A percentile compares a stretch with the other conserved stretches of the same genome.
Evolutionary conservation across 371 early-diverging fungal genomes (phyloP).

Genomic region (Mucor irregularis): DNA sequence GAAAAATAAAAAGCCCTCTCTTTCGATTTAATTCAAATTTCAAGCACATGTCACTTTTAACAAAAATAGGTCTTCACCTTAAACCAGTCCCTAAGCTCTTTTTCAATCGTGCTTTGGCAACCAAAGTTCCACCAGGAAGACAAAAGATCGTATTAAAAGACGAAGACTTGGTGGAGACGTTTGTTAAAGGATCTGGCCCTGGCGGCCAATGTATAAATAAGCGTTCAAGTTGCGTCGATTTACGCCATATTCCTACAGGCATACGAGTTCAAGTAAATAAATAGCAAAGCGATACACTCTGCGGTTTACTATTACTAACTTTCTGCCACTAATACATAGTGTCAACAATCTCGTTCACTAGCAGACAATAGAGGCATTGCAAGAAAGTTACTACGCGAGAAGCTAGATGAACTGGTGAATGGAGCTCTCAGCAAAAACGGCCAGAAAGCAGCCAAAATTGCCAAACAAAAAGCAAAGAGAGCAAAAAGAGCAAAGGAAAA

Average conservation of each 20-base stretch:
- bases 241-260: slow-evolving; percentile 85
- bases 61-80: no score
- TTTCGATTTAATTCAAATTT: neutral
- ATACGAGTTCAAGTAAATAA: slow-evolving; percentile 63
- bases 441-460: slow-evolving; percentile 63
- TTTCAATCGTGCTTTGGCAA: neutral
- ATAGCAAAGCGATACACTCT: neutral
- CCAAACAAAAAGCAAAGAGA: slow-evolving; percentile 61
- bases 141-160: slow-evolving; percentile 68
- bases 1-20: neutral
- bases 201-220: slow-evolving; percentile 96
- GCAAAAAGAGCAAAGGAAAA: slow-evolving; percentile 51
- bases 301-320: no score
- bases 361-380: slow-evolving; percentile 79
- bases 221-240: slow-evolving; percentile 79
- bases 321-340: slow-evolving; percentile 35
- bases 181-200: slow-evolving; percentile 88
- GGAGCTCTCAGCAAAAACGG: slow-evolving; percentile 67
- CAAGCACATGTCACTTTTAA: neutral
- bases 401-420: slow-evolving; percentile 72
- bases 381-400: slow-evolving; percentile 63
- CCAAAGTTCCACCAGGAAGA: slow-evolving; percentile 12
- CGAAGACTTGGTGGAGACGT: slow-evolving; percentile 81
- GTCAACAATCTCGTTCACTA: slow-evolving; percentile 80
- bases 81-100: no score